These are phyloP conservation scores for Amylocarpus encephaloides DNA, from an alignment of 2,329 filamentous ascomycete species.

Conservation along the genomic window DNA sequence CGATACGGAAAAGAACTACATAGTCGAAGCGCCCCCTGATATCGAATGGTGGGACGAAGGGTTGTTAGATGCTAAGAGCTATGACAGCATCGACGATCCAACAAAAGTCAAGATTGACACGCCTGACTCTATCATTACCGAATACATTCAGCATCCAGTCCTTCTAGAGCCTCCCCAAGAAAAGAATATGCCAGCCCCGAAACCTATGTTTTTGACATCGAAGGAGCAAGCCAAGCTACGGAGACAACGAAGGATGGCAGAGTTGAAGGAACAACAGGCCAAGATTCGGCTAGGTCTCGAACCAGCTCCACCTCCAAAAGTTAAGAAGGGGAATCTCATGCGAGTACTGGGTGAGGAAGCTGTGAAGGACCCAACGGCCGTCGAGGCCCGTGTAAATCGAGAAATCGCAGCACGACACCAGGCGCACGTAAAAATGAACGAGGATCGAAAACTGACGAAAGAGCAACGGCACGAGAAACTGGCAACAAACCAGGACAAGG, in stretches of 20 bases:
- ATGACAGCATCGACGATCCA: constrained; percentile 61
- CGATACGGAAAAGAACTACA: constrained; percentile 81
- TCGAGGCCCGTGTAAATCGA: constrained; percentile 86
- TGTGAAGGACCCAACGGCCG: constrained; percentile 94
- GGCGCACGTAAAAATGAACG: constrained; percentile 72
- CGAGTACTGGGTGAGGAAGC: constrained; percentile 79
- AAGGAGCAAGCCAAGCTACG: constrained; percentile 90
- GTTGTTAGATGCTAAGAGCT: constrained; percentile 67
- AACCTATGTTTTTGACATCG: constrained; percentile 85
- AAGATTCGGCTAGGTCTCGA: constrained; percentile 90
- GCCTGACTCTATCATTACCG: constrained; percentile 80
- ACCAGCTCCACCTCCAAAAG: constrained; percentile 86
- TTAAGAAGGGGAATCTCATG: constrained; percentile 98
- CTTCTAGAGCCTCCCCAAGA: constrained; percentile 88
- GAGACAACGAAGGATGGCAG: constrained; percentile 82
- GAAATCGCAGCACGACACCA: constrained; percentile 84
- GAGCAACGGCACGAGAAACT: constrained; percentile 84
- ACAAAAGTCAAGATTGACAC: constrained; percentile 65
- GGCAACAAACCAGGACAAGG: constrained; percentile 73
- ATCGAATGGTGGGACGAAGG: constrained; percentile 99
- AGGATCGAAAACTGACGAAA: constrained; percentile 80
- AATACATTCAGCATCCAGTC: constrained; percentile 89
- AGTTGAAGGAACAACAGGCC: constrained; percentile 91
- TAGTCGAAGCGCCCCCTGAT: constrained; percentile 75
- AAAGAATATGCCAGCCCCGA: constrained; percentile 68